Evolutionary conservation across 768 basidiomycete genomes (phyloP).

Genomic region (Tubosaeta brunneosetosa): DNA sequence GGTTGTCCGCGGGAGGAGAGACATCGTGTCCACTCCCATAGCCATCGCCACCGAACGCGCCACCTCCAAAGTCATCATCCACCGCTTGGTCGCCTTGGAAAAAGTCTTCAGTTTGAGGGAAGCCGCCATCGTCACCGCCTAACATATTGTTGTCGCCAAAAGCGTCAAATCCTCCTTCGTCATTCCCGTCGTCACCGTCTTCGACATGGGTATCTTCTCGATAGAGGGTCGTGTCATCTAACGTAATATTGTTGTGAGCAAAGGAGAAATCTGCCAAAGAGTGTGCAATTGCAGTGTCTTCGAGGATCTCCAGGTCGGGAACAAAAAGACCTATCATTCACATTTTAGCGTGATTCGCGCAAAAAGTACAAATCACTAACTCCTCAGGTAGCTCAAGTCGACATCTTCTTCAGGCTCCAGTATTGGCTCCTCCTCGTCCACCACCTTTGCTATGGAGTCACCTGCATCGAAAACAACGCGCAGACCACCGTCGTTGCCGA

Average conservation of each 20-base stretch:
- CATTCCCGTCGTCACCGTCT: conserved; percentile 33
- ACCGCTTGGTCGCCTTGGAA: conserved; percentile 60
- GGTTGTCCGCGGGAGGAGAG: conserved; percentile 42
- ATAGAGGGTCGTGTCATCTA: conserved; percentile 62
- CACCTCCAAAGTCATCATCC: conserved; percentile 41
- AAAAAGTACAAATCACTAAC: conserved; percentile 35
- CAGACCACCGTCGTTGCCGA: conserved; percentile 75
- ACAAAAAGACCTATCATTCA: conserved; percentile 57
- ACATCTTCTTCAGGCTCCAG: conserved; percentile 68
- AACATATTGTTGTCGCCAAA: conserved; percentile 19
- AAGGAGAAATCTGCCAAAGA: conserved; percentile 83
- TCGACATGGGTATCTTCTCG: conserved; percentile 44
- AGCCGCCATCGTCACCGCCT: conserved; percentile 40
- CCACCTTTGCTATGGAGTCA: conserved; percentile 77
- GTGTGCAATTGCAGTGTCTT: conserved; percentile 71
- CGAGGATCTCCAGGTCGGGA: conserved; percentile 59
- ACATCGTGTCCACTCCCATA: conserved; percentile 37
- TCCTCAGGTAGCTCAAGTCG: conserved; percentile 57
- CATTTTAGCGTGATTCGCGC: conserved; percentile 5
- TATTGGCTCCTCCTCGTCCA: conserved; percentile 61
- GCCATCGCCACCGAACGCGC: conserved; percentile 41
- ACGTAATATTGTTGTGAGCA: conserved; percentile 53
- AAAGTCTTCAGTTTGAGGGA: conserved; percentile 54
- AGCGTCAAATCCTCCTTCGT: conserved; percentile 17
- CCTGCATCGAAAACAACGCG: conserved; percentile 95